Evolutionary conservation across 2,329 filamentous ascomycete genomes (phyloP), one percentile per base, ranked within the genome.

Genomic region (Aspergillus felis): DNA sequence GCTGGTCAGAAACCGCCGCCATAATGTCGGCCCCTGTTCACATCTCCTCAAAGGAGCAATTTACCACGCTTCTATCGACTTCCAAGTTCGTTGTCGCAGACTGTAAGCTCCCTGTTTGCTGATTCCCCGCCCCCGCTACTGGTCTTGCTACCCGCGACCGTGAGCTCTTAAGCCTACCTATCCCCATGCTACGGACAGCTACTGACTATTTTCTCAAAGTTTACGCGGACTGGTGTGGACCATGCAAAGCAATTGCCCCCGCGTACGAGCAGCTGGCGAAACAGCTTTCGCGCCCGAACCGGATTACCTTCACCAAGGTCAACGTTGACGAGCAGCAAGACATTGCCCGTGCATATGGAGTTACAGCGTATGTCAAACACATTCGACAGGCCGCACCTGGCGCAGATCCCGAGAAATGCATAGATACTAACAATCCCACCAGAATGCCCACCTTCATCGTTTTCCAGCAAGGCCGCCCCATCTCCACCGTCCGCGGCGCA

Each of bases 401-500:
- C 44, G 3, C 20, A 7, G 10, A 24, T 12, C 10, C 10, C 14
- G 22, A 46, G 20, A 47, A 24, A 47, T 7, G 22, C 44, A 24
- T 4, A 47, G 44, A 49, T 10, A 58, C 57, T 57, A 41, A 58
- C 42, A 35, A 14, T 25, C 9, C 35, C n/a, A 20, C 50, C 38
- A 84, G 82, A 62, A 92, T 93, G 71, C 94, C 94, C 8, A 96
- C 92, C n/a, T 96, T 97, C 74, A 84, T 97, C 69, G 83, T 97
- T 68, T 95, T 91, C 79, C 88, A 88, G 66, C 83, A 88, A 69
- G 88, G 87, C 65, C 81, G 85, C 61, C 78, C 86, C 56, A 82
- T 85, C 50, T 83, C 88, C 53, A 88, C 85, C 67, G 84, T 94
- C 59, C 82, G 84, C 70, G 92, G 92, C 48, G 90, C 90, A 51